These are phyloP conservation scores for Exophiala aquamarina DNA, from an alignment of 2,329 filamentous ascomycete genomes.

Conservation along the genomic window DNA sequence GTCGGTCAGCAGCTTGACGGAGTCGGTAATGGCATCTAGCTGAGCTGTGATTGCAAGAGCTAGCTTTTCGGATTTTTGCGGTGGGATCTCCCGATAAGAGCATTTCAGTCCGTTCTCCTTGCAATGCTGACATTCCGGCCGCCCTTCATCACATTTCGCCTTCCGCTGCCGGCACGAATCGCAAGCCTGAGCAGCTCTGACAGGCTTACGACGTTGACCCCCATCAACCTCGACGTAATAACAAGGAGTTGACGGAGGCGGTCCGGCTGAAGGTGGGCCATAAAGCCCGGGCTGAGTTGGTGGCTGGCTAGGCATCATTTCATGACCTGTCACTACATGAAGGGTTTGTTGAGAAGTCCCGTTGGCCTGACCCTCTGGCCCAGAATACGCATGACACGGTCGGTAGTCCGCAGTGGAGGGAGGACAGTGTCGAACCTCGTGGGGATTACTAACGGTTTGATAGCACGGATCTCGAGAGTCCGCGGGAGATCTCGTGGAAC, in stretches of 20 bases:
- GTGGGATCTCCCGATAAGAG: slow-evolving; percentile 86
- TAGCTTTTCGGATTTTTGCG: slow-evolving; percentile 71
- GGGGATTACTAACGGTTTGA: slow-evolving; percentile 22
- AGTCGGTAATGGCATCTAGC: slow-evolving; percentile 22
- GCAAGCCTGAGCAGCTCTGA: slow-evolving; percentile 65
- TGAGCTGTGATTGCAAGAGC: slow-evolving; percentile 25
- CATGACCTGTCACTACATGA: slow-evolving; percentile 27
- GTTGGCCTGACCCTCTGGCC: slow-evolving; percentile 23
- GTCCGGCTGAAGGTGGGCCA: slow-evolving; percentile 25
- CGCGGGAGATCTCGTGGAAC: slow-evolving; percentile 26
- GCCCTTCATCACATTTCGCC: slow-evolving; percentile 86
- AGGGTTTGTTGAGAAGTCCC: slow-evolving; percentile 23
- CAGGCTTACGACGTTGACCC: slow-evolving; percentile 24
- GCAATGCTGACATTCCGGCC: slow-evolving; percentile 79
- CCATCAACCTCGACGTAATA: slow-evolving; percentile 16
- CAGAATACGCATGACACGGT: slow-evolving; percentile 24
- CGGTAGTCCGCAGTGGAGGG: slow-evolving; percentile 26
- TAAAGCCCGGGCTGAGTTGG: slow-evolving; percentile 17
- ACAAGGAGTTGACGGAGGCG: slow-evolving; percentile 13
- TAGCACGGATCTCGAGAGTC: slow-evolving; percentile 24
- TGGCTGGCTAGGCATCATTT: slow-evolving; percentile 27
- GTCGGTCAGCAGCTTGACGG: slow-evolving; percentile 17
- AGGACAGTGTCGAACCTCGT: slow-evolving; percentile 24
- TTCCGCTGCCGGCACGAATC: slow-evolving; percentile 85
- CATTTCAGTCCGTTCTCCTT: slow-evolving; percentile 81